These are phyloP conservation scores for Podospora sp. DNA, from an alignment of 495 filamentous ascomycete species.

Conservation along the genomic window DNA sequence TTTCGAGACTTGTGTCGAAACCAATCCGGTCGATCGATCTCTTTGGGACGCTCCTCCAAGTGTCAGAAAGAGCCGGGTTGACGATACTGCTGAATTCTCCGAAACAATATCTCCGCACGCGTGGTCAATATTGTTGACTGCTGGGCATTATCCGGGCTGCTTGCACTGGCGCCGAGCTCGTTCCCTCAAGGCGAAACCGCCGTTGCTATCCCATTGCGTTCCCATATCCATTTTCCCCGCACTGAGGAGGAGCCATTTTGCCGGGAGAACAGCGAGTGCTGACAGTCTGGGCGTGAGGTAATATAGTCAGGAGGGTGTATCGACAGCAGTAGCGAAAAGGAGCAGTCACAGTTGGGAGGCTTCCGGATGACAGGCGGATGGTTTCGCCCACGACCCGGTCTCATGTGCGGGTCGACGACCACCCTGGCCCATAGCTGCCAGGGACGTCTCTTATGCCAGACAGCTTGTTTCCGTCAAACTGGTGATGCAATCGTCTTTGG, in stretches of 20 bases:
- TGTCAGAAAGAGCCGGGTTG: slow-evolving; percentile 13
- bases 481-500: neutral
- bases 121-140: slow-evolving; percentile 6
- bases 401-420: slow-evolving; percentile 1
- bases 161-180: neutral
- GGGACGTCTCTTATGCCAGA: slow-evolving; percentile 1
- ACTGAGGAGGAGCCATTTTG: neutral
- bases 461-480: neutral
- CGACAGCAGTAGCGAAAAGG: slow-evolving; percentile 1
- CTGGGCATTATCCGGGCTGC: neutral
- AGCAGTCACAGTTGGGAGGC: neutral
- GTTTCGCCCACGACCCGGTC: neutral
- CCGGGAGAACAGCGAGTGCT: slow-evolving; percentile 2
- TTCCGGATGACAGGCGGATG: neutral
- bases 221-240: slow-evolving; percentile 8
- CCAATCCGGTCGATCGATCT: neutral
- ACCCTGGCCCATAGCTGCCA: neutral
- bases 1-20: slow-evolving; percentile 8
- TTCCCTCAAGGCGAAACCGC: neutral
- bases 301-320: slow-evolving; percentile 12
- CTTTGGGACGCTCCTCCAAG: neutral
- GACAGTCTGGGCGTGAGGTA: neutral
- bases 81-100: slow-evolving; percentile 1
- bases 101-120: slow-evolving; percentile 12
- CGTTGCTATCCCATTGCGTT: neutral